These are phyloP conservation scores for Tilletia horrida DNA, from an alignment of 1,284 basidiomycete genomes.

Conservation along the genomic window DNA sequence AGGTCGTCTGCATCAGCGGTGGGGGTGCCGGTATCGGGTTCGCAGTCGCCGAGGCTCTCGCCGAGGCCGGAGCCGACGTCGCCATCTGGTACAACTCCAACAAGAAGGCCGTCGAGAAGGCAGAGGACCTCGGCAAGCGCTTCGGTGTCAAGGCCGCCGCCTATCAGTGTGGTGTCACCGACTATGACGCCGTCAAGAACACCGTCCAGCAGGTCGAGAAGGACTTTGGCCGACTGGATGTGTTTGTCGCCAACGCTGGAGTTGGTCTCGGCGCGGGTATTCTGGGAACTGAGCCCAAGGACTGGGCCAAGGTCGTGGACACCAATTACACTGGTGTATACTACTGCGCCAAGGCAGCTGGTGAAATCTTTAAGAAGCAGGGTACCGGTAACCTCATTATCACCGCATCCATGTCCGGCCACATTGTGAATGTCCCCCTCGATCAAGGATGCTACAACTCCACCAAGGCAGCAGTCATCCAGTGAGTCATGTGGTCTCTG, in stretches of 20 bases:
- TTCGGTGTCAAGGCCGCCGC: constrained; percentile 43
- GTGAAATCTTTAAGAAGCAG: constrained; percentile 51
- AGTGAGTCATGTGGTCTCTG: constrained; percentile 17
- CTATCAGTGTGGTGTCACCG: constrained; percentile 42
- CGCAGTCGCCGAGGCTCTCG: constrained; percentile 49
- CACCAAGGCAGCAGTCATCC: constrained; percentile 45
- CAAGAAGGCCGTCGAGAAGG: constrained; percentile 39
- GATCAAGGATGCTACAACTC: constrained; percentile 39
- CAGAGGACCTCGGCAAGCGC: constrained; percentile 40
- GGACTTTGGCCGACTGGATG: constrained; percentile 43
- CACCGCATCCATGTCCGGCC: constrained; percentile 42
- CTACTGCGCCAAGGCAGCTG: constrained; percentile 44
- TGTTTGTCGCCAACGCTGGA: constrained; percentile 41
- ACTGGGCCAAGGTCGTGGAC: constrained; percentile 42
- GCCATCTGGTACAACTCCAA: constrained; percentile 51
- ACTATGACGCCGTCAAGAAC: constrained; percentile 29
- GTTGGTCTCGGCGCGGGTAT: constrained; percentile 28
- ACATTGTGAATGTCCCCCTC: constrained; percentile 45
- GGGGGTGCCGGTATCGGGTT: constrained; percentile 53
- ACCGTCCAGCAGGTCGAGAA: constrained; percentile 32
- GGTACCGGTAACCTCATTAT: constrained; percentile 49
- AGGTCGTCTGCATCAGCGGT: constrained; percentile 49
- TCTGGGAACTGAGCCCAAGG: constrained; percentile 38
- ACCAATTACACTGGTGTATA: constrained; percentile 43
- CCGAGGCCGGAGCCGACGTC: constrained; percentile 52